These are phyloP conservation scores for Macrolepiota fuliginosa DNA, from an alignment of 768 basidiomycete species.

Conservation along the genomic window DNA sequence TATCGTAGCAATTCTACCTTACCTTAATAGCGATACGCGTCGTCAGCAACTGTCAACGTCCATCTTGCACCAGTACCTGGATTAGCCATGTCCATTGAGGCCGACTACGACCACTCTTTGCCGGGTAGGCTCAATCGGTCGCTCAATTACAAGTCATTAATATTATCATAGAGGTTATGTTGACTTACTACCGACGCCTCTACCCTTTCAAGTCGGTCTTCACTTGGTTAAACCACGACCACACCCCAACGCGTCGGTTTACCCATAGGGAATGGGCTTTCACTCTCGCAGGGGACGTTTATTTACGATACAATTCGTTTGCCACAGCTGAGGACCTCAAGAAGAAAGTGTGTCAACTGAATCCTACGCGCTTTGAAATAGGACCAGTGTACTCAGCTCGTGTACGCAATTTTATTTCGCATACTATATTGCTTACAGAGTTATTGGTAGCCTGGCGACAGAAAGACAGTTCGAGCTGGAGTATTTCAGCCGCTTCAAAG, in stretches of 20 bases:
- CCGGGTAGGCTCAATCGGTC: neutral
- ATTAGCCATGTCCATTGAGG: conserved; percentile 7
- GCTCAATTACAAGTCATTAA: neutral
- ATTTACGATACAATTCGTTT: conserved; percentile 95
- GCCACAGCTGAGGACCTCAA: conserved; percentile 84
- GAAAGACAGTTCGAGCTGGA: conserved; percentile 67
- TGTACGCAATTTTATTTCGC: conserved; percentile 45
- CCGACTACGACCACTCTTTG: conserved; percentile 12
- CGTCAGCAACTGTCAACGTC: no score
- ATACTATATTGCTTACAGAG: neutral
- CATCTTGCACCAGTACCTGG: neutral
- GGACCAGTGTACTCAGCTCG: conserved; percentile 89
- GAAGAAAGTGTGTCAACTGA: conserved; percentile 79
- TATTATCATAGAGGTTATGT: conserved; percentile 39
- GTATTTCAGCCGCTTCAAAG: conserved; percentile 77
- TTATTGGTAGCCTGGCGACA: conserved; percentile 74
- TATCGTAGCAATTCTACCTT: no score
- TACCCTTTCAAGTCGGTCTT: conserved; percentile 96
- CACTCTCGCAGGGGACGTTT: conserved; percentile 87
- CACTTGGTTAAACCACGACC: conserved; percentile 93
- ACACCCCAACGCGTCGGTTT: conserved; percentile 74
- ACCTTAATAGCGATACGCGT: no score
- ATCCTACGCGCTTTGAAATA: conserved; percentile 94
- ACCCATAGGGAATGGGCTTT: conserved; percentile 96
- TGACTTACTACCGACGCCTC: conserved; percentile 80